These are phyloP conservation scores for Pleurotus ostreatus DNA, from an alignment of 768 basidiomycete species.

Conservation along the genomic window DNA sequence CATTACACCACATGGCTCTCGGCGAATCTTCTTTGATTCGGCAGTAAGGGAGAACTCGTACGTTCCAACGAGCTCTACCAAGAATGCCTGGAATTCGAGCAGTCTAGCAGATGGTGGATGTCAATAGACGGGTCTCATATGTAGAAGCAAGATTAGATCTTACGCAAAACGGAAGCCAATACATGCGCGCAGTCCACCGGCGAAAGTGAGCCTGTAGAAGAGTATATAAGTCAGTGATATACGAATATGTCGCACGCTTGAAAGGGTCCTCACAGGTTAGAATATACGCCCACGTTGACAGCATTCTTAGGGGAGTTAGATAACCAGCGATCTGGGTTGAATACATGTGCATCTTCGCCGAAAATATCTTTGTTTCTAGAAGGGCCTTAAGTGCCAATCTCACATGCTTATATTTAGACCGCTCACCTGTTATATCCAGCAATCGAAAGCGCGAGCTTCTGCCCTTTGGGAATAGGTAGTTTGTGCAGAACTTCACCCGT, in stretches of 20 bases:
- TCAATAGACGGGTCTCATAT: not conserved
- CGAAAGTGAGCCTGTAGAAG: constrained; percentile 20
- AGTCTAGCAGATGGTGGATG: constrained; percentile 19
- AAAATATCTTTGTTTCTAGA: not conserved
- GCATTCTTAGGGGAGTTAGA: constrained; percentile 15
- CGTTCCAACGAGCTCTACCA: constrained; percentile 49
- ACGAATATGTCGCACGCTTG: not conserved
- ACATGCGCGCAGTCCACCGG: constrained; percentile 20
- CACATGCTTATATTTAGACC: not conserved
- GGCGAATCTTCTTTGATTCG: constrained; percentile 28
- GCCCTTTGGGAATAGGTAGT: constrained; percentile 18
- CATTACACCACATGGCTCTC: constrained; percentile 38
- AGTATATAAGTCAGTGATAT: not conserved
- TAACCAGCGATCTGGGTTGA: not conserved
- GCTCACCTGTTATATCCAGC: constrained; percentile 26
- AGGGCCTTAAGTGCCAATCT: not conserved
- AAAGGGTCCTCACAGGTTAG: constrained; percentile 25
- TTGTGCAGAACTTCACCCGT: constrained; percentile 17
- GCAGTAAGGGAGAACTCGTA: constrained; percentile 47
- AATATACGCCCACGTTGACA: constrained; percentile 24
- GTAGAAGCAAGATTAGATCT: not conserved
- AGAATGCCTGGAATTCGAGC: constrained; percentile 53
- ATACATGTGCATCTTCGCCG: not conserved
- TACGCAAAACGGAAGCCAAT: constrained; percentile 27
- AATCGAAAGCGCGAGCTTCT: constrained; percentile 12